These are phyloP conservation scores for Trapa bicornis DNA, from an alignment of 345 rosid genomes.

Conservation along the genomic window DNA sequence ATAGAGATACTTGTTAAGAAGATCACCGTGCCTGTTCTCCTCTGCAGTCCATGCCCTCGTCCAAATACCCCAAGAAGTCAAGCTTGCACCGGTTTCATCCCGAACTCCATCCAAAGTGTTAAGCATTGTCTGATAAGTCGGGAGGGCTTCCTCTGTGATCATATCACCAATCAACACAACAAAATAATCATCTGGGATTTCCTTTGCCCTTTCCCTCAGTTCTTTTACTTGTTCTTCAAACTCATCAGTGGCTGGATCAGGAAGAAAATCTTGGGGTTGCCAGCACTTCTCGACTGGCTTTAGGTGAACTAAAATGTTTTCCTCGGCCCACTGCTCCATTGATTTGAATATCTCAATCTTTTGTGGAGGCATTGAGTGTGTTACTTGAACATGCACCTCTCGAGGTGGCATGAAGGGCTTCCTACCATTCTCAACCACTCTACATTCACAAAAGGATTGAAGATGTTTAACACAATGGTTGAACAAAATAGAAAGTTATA, in stretches of 20 bases:
- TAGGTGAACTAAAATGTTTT: slow-evolving; percentile 54
- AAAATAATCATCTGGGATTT: slow-evolving; percentile 82
- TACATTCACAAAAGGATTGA: slow-evolving; percentile 16
- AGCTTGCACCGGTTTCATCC: slow-evolving; percentile 86
- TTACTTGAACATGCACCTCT: slow-evolving; percentile 74
- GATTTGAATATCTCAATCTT: slow-evolving; percentile 91
- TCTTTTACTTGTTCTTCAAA: slow-evolving; percentile 83
- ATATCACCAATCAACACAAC: slow-evolving; percentile 76
- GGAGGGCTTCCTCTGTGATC: slow-evolving; percentile 86
- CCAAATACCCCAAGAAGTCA: slow-evolving; percentile 61
- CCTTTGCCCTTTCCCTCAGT: slow-evolving; percentile 76
- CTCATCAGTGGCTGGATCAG: slow-evolving; percentile 69
- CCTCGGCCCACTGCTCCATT: slow-evolving; percentile 76
- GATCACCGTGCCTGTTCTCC: slow-evolving; percentile 71
- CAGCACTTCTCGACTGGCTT: slow-evolving; percentile 90
- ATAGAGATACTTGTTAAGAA: slow-evolving; percentile 61
- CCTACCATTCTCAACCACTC: slow-evolving; percentile 64
- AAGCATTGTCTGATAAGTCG: slow-evolving; percentile 69
- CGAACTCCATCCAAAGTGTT: slow-evolving; percentile 67
- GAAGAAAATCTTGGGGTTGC: slow-evolving; percentile 96
- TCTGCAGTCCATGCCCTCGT: slow-evolving; percentile 69
- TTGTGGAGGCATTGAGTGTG: slow-evolving; percentile 86
- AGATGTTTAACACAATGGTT: background rate
- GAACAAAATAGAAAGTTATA: background rate
- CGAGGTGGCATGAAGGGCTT: slow-evolving; percentile 75